These are phyloP conservation scores for Acacia confusa DNA, from an alignment of 306 rosid species.

Conservation along the genomic window DNA sequence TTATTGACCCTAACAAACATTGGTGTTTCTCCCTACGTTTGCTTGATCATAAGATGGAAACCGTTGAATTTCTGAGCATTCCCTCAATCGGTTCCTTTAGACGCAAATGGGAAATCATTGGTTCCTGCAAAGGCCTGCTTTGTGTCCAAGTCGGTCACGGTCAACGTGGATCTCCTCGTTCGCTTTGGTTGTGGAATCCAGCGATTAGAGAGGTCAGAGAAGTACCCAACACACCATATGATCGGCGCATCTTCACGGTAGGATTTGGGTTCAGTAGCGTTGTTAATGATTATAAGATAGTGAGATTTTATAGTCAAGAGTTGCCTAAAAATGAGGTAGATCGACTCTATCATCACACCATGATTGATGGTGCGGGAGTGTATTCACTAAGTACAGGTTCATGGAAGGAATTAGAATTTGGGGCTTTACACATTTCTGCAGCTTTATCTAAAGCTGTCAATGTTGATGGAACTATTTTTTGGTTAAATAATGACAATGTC, in stretches of 20 bases:
- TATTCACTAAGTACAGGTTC: no score
- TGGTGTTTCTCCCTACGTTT: neutral
- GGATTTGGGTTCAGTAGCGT: neutral
- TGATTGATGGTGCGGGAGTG: no score
- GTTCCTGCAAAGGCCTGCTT: neutral
- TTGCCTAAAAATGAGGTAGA: no score
- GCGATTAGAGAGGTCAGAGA: neutral
- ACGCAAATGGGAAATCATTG: neutral
- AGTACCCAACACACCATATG: neutral
- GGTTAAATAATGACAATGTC: accelerated
- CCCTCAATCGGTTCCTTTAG: neutral
- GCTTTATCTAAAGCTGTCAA: no score
- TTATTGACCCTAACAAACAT: no score
- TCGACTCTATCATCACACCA: no score
- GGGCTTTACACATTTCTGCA: no score
- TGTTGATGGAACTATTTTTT: neutral
- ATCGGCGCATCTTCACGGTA: neutral
- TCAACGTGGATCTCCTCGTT: neutral
- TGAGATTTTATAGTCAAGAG: no score
- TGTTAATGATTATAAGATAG: no score
- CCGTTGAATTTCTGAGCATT: neutral
- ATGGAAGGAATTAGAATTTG: no score
- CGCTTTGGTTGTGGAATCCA: neutral
- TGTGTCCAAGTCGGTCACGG: neutral
- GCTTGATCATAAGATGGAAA: neutral